Evolutionary conservation across 441 rosid species (phyloP), one percentile per base, ranked within the genome.

Genomic region (Pelargonium australe): DNA sequence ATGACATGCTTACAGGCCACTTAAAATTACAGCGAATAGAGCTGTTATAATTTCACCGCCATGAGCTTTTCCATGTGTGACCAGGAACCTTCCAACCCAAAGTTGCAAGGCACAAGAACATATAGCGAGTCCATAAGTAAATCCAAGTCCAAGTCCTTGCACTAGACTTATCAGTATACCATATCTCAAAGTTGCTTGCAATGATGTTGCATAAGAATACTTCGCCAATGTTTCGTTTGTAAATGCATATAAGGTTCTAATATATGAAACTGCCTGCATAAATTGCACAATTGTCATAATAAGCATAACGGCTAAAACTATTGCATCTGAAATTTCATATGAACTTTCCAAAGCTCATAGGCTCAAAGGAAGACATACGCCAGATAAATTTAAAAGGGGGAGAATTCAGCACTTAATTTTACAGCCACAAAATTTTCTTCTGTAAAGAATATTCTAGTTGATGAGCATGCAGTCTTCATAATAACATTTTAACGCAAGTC

Each of bases 81-180:
- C 90, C 80, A 95, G 79, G 81, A 95, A 83, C 76, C 89, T 84
- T 75, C 99, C 99, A 80, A 92, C 89, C 98, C 98, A 95, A 67
- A 95, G 95, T 81, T 95, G 98, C 73, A 95, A 78, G 74, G 99
- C 96, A 83, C 99, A 95, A 57, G 99, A 95, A 80, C 99, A 95
- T 73, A 95, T 89, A 12, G 98, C 98, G 69, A 95, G 98, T 71
- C 99, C 99, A 85, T 95, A 95, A 3, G 99, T 95, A 79, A 95
- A 92, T 66, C 99, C 99, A 77, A 95, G 98, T 64, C 99, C 99
- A 78, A 95, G 98, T 71, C 99, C 99, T 92, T 95, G 99, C 77
- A 95, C 99, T 68, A 92, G 97, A 77, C 99, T 95, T 67, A 95
- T 95, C 80, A 89, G 74, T 76, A 95, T 89, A 71, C 99, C 99